Evolutionary conservation across 2,329 filamentous ascomycete species (phyloP), one percentile per base, ranked within the genome.

Genomic region (Metarhizium rileyi): DNA sequence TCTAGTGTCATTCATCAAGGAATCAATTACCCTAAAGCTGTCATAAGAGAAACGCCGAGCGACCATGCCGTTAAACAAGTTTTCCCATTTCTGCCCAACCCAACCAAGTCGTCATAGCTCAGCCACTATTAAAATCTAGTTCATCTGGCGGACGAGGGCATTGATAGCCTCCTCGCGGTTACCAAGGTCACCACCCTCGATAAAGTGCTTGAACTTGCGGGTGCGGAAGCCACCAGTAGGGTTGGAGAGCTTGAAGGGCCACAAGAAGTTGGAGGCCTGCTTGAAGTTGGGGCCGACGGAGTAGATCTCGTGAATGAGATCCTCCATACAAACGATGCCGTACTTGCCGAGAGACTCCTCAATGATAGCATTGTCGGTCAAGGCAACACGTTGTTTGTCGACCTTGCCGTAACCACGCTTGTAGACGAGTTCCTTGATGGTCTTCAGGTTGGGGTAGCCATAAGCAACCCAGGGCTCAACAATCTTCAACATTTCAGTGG

Each of bases 221-320:
- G 86, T 75, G 64, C 86, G 86, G 89, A 97, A 98, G 59, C 93
- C 91, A 72, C 93, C 93, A 63, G 77, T 97, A 69, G 93, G 93
- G 84, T 95, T 96, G 83, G 83, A 90, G 62, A 98, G 87, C 87
- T 98, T 97, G 85, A 98, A 98, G 70, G 93, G 93, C 93, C 93
- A 98, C 62, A 97, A 78, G 84, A 97, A 97, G 86, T 97, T 98
- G 78, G 85, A 83, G 66, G 88, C 90, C 80, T 96, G 90, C 86
- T 96, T 97, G 87, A 93, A 94, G 85, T 97, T 97, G 79, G 91
- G 91, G 70, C 93, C 91, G 61, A 97, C 93, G 53, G 90, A 95
- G 83, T 83, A 91, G 78, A 95, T 95, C 82, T 98, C 93, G 81
- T 98, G 93, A 74, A 98, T 90, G 62, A 98, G 78, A 77, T 98